Evolutionary conservation across 116 monocot genomes (phyloP), one percentile per base, ranked within the genome.

Genomic region (Zostera marina): DNA sequence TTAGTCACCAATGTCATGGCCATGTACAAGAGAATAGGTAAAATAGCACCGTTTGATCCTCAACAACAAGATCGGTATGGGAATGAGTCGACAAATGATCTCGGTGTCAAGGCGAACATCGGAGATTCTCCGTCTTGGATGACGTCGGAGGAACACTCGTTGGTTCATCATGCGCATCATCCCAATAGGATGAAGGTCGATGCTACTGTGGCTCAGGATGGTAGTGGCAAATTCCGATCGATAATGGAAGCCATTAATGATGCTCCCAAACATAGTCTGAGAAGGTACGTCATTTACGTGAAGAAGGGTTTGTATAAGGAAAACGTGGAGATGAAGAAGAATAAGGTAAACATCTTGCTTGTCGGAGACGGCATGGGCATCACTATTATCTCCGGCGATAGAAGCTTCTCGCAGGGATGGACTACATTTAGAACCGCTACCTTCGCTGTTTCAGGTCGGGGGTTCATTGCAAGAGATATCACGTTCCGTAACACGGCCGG

Each of bases 401-500:
- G 87, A 65, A 82, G 68, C 54, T 74, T 82, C 61, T 45, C 59
- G 59, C 44, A 62, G 8, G 79, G 87, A 5, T 87, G 82, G 82
- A 87, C 87, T 11, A 87, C 87, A 9, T 87, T 79, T 43, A 70
- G 81, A 22, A 59, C 76, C 57, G 82, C 87, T 4, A 87, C 87
- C 6, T 68, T 87, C 32, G 87, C 93, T 16, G 93, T 84, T 19
- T 81, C 84, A 2, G 88, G 93, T 0, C 70, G 54, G 22, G 88
- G 93, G 7, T 93, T 93, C 79, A 76, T 93, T 0, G 93, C 88
- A 0, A 54, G 79, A 45, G 87, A 88, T 68, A 69, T 93, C 39
- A 88, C 93, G 15, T 76, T 93, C 71, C 76, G 84, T 0, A 96
- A 89, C 80, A 89, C 80, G 2, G 96, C 96, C 0, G 96, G 96